A percentile compares a stretch with the other conserved stretches of the same genome.
These are phyloP conservation scores for Cucurbita argyrosperma DNA, from an alignment of 306 rosid genomes.

Conservation along the genomic window DNA sequence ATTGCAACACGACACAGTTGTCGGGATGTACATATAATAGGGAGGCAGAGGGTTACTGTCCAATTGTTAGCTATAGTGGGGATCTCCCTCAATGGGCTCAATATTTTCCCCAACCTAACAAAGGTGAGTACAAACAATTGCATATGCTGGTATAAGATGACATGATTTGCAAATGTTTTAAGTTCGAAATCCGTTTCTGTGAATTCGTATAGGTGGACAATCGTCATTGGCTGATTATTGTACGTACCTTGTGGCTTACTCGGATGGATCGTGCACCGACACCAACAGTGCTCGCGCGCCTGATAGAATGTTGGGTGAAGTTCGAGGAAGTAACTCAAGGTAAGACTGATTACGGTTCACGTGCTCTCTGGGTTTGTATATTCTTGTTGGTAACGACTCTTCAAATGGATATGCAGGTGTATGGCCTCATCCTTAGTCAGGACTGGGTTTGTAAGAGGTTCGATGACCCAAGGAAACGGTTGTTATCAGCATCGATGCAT, in stretches of 20 bases:
- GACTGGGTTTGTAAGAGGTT: slow-evolving; percentile 85
- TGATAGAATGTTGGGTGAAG: slow-evolving; percentile 97
- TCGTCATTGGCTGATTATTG: slow-evolving; percentile 97
- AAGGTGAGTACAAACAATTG: slow-evolving; percentile 26
- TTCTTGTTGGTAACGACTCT: slow-evolving; percentile 15
- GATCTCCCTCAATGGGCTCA: slow-evolving; percentile 96
- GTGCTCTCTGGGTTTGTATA: neutral
- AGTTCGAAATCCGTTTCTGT: neutral
- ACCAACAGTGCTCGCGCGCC: slow-evolving; percentile 84
- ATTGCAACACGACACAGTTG: slow-evolving; percentile 77
- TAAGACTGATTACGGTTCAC: slow-evolving; percentile 10
- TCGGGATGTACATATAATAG: slow-evolving; percentile 96
- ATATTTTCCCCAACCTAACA: slow-evolving; percentile 83
- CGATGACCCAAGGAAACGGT: slow-evolving; percentile 84
- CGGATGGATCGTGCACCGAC: slow-evolving; percentile 97
- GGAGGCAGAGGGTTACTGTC: slow-evolving; percentile 99
- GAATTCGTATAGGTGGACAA: slow-evolving; percentile 64
- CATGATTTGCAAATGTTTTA: neutral
- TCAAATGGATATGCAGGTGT: slow-evolving; percentile 43
- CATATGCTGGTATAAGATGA: neutral
- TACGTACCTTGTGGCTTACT: slow-evolving; percentile 91
- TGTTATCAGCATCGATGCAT: slow-evolving; percentile 87
- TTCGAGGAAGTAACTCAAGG: slow-evolving; percentile 91
- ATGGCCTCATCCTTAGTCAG: slow-evolving; percentile 94
- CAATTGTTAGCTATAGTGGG: slow-evolving; percentile 71